Percentiles rank a stretch among this genome's conserved stretches.
Conservation (phyloP, 345 rosid genomes). For the Physaria fendleri region DNA sequence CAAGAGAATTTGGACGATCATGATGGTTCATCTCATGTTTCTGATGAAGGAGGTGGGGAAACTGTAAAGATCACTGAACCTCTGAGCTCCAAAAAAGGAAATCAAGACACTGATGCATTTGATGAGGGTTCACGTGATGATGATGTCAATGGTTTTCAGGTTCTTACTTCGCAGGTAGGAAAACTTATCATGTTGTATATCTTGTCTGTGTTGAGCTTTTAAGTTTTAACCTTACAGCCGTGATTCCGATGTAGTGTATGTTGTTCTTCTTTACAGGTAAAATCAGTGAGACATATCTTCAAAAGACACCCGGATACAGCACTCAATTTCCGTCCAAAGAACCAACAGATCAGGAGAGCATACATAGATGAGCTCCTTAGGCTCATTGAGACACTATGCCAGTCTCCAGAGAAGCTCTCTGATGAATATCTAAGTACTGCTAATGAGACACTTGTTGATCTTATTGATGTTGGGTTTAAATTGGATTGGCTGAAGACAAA, state of each 20-base stretch:
- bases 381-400: constrained; percentile 7
- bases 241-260: neutral
- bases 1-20: no score
- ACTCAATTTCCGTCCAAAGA: constrained; percentile 6
- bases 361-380: constrained; percentile 7
- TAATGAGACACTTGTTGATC: constrained; percentile 11
- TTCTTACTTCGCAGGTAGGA: neutral
- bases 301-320: constrained; percentile 18
- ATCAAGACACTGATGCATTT: neutral
- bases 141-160: neutral
- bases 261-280: neutral
- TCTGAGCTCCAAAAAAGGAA: neutral
- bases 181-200: no score
- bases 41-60: no score
- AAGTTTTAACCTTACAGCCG: neutral
- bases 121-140: neutral
- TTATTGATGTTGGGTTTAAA: constrained; percentile 13
- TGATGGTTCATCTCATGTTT: no score
- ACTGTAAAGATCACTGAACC: neutral
- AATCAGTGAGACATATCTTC: constrained; percentile 1
- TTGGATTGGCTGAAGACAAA: constrained; percentile 16
- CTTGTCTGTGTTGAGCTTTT: neutral
- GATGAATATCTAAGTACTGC: constrained; percentile 9
- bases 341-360: neutral
- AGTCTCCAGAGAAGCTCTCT: constrained; percentile 5